Percentiles rank a stretch among this genome's conserved stretches.
Evolutionary conservation across 768 basidiomycete genomes (phyloP).

Genomic region (Pleurotus citrinopileatus): DNA sequence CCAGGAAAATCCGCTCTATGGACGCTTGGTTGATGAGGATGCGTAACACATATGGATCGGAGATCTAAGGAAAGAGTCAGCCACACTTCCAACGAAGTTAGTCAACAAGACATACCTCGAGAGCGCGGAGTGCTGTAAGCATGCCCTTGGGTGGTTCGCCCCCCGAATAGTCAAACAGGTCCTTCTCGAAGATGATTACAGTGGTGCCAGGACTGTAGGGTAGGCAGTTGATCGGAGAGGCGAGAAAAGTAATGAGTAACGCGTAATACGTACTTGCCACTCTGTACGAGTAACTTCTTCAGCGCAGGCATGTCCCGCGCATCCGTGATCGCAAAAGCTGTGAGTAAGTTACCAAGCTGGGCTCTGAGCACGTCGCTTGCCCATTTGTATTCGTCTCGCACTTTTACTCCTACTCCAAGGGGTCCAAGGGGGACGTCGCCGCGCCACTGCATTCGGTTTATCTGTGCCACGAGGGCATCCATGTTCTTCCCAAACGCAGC

Average conservation of each 20-base stretch:
- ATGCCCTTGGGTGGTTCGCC: slow-evolving; percentile 68
- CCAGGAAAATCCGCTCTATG: slow-evolving; percentile 75
- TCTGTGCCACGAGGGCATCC: slow-evolving; percentile 50
- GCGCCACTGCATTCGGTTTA: slow-evolving; percentile 53
- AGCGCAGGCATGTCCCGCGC: slow-evolving; percentile 56
- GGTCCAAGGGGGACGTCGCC: slow-evolving; percentile 76
- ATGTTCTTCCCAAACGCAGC: slow-evolving; percentile 64
- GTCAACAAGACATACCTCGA: slow-evolving; percentile 55
- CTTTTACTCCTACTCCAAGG: slow-evolving; percentile 73
- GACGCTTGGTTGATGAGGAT: slow-evolving; percentile 71
- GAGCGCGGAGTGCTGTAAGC: slow-evolving; percentile 76
- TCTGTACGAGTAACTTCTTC: slow-evolving; percentile 50
- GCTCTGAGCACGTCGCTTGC: slow-evolving; percentile 54
- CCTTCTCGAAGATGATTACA: slow-evolving; percentile 66
- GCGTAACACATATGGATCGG: slow-evolving; percentile 71
- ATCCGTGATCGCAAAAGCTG: slow-evolving; percentile 74
- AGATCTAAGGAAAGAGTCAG: slow-evolving; percentile 50
- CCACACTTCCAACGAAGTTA: slow-evolving; percentile 12
- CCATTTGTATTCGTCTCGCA: slow-evolving; percentile 65
- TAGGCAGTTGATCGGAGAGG: not conserved
- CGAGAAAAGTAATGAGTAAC: slow-evolving; percentile 6
- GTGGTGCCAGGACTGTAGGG: slow-evolving; percentile 37
- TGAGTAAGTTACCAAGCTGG: slow-evolving; percentile 57
- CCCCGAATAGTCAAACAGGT: slow-evolving; percentile 74
- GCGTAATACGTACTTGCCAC: slow-evolving; percentile 57